Evolutionary conservation across 208 protist species (phyloP), one percentile per base, ranked within the genome.

Genomic region (Acanthamoeba lenticulata): DNA sequence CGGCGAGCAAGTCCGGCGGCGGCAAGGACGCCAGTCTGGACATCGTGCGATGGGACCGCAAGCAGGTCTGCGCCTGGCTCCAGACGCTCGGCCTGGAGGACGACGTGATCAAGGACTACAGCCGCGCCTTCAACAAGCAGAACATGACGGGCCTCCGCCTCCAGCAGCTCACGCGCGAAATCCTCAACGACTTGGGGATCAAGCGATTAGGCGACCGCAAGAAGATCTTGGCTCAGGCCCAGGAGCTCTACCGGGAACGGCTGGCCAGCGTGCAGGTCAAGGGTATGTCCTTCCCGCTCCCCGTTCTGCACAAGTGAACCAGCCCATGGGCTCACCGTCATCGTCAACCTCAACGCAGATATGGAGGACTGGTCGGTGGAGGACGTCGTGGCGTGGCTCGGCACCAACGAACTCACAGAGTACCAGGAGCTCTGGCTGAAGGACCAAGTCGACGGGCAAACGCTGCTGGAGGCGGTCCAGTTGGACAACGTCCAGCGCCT

Each of bases 361-460:
- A 7, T 40, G 2, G 27, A 29, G 0, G 38, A 57, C 1, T 85
- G 74, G 74, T 55, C 74, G 11, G 2, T 17, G 2, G 74, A 85
- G n/a, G 74, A 85, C 32, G 74, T 85, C 9, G 38, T 42, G 4
- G 44, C 55, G 42, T 85, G 74, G 74, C 74, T 85, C 5, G 74
- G 74, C 38, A 42, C 36, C 24, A 85, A 85, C 74, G 44, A 85
- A 40, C 24, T 85, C n/a, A 7, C 1, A 1, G 74, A 85, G 44
- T 85, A 85, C 32, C 74, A 85, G 74, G 74, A 85, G 44, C 42
- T 38, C 40, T 85, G 74, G 74, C 27, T 85, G 74, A 85, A 85
- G 44, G 74, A 85, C 5, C 5, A 6, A 3, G 74, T 85, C 42
- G 55, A 55, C 74, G 74, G 74, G 44, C 74, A 85, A 85, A 42